These are phyloP conservation scores for Arthromyces matolae DNA, from an alignment of 768 basidiomycete genomes.

Conservation along the genomic window DNA sequence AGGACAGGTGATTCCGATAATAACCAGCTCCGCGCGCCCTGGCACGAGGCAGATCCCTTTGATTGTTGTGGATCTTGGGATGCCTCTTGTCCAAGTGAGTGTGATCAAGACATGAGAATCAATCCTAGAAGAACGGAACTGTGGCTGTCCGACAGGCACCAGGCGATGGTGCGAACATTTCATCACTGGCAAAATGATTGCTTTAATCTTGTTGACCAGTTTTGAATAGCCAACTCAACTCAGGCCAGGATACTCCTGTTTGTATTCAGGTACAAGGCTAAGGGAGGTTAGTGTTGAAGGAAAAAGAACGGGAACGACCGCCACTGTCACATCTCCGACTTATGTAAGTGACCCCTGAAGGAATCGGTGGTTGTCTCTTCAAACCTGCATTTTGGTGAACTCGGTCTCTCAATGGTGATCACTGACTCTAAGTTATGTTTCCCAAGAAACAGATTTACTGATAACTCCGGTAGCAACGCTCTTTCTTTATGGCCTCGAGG, in stretches of 20 bases:
- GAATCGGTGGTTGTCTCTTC: background rate
- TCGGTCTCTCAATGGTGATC: conserved; percentile 8
- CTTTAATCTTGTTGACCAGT: background rate
- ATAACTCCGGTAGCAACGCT: conserved; percentile 17
- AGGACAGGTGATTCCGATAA: conserved; percentile 11
- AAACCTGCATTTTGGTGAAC: background rate
- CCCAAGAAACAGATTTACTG: conserved; percentile 6
- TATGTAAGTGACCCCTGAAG: conserved; percentile 16
- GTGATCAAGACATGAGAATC: conserved; percentile 3
- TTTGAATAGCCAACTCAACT: background rate
- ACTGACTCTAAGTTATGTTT: conserved; percentile 12
- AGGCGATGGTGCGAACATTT: conserved; percentile 12
- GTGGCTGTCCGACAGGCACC: conserved; percentile 36
- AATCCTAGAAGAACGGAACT: conserved; percentile 36
- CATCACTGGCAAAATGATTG: background rate
- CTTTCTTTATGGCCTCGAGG: conserved; percentile 22
- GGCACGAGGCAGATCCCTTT: conserved; percentile 1
- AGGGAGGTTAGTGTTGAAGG: background rate
- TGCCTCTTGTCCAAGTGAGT: conserved; percentile 8
- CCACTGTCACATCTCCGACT: conserved; percentile 17
- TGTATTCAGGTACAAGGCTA: conserved; percentile 5
- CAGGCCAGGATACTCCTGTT: too few species aligned
- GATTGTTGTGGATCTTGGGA: conserved; percentile 4
- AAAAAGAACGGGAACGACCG: conserved; percentile 6
- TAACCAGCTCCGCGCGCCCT: conserved; percentile 7